phyloP scores from a whole-genome alignment of 257 asterid species.

The Nemophila menziesii region DNA sequence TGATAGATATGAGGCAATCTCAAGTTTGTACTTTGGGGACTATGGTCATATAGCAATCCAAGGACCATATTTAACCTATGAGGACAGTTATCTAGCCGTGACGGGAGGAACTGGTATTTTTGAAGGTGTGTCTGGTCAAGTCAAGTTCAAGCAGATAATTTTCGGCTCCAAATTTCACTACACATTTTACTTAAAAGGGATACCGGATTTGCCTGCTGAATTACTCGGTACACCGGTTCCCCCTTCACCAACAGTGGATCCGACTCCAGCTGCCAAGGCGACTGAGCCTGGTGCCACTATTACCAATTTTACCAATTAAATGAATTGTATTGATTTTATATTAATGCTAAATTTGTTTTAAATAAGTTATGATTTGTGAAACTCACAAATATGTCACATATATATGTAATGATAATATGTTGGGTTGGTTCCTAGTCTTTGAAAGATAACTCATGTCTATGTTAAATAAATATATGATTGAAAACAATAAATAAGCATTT shows the following conservation, averaged over 20 bases:
- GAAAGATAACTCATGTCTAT: too few relatives aligned
- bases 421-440: too few relatives aligned
- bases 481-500: too few relatives aligned
- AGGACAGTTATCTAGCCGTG: background rate
- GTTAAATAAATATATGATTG: too few relatives aligned
- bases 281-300: background rate
- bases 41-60: background rate
- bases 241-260: background rate
- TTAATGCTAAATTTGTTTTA: too few relatives aligned
- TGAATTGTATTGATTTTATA: too few relatives aligned
- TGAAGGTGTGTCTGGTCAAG: background rate
- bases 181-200: constrained; percentile 1
- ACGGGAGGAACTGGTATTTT: background rate
- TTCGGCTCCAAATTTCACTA: background rate
- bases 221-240: background rate
- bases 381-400: too few relatives aligned
- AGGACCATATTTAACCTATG: background rate
- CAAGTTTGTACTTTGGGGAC: background rate
- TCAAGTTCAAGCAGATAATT: background rate
- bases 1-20: background rate
- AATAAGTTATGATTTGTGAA: too few relatives aligned
- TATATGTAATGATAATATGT: too few relatives aligned
- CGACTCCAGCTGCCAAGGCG: background rate
- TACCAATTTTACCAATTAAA: background rate
- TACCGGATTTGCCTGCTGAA: background rate